Conservation (phyloP, 306 rosid genomes). For the Prunus armeniaca region DNA sequence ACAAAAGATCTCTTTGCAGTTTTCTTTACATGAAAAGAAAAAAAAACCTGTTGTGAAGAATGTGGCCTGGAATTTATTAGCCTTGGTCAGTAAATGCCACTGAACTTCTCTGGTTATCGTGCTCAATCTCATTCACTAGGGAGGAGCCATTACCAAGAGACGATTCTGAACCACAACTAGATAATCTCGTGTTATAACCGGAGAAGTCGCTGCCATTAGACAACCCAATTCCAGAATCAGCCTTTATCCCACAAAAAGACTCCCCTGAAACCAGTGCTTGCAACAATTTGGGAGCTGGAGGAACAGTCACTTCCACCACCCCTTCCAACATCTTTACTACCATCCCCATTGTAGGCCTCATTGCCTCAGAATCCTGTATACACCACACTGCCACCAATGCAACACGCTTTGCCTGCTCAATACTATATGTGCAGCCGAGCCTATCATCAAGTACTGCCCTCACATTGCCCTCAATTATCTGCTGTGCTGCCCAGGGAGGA, state of each 20-base stretch:
- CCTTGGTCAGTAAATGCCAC: slow-evolving; percentile 14
- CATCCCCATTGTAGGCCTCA: slow-evolving; percentile 71
- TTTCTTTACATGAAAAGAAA: not conserved
- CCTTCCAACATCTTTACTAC: slow-evolving; percentile 89
- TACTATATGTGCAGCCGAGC: slow-evolving; percentile 46
- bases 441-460: slow-evolving; percentile 53
- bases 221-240: slow-evolving; percentile 34
- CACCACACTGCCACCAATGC: slow-evolving; percentile 87
- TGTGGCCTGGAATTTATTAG: slow-evolving; percentile 25
- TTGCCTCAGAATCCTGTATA: slow-evolving; percentile 76
- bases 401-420: slow-evolving; percentile 56
- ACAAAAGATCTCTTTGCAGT: not conserved
- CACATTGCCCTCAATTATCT: slow-evolving; percentile 55
- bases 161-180: slow-evolving; percentile 52
- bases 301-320: slow-evolving; percentile 53
- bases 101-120: slow-evolving; percentile 31
- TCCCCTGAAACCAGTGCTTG: slow-evolving; percentile 81
- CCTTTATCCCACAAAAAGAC: slow-evolving; percentile 59
- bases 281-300: slow-evolving; percentile 71
- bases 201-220: slow-evolving; percentile 38
- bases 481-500: slow-evolving; percentile 84
- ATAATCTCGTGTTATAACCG: slow-evolving; percentile 36
- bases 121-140: slow-evolving; percentile 33
- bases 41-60: not conserved
- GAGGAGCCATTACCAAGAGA: slow-evolving; percentile 43